Evolutionary conservation across 2,329 filamentous ascomycete species (phyloP).

Genomic region (Fonsecaea multimorphosa): DNA sequence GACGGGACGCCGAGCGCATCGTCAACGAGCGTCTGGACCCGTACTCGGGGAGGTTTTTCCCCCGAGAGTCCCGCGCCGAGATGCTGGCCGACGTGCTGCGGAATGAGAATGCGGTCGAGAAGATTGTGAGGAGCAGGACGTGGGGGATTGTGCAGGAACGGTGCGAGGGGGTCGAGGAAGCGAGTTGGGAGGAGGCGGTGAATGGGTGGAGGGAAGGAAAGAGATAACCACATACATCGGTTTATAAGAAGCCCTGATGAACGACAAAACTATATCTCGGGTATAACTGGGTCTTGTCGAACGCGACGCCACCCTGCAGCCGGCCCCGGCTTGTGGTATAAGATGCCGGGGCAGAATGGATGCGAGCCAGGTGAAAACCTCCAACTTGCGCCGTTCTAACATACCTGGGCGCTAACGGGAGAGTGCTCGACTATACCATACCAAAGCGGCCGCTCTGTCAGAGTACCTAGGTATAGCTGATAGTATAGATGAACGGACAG

Average conservation of each 20-base stretch:
- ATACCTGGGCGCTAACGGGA: too few species aligned
- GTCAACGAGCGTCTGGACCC: slow-evolving; percentile 91
- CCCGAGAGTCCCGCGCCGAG: slow-evolving; percentile 79
- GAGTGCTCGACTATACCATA: too few species aligned
- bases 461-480: too few species aligned
- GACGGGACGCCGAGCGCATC: slow-evolving; percentile 71
- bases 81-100: slow-evolving; percentile 73
- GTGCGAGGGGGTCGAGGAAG: slow-evolving; percentile 65
- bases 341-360: too few species aligned
- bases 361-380: neutral
- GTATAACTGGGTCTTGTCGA: neutral
- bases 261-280: too few species aligned
- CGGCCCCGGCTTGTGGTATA: too few species aligned
- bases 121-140: slow-evolving; percentile 78
- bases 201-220: slow-evolving; percentile 27
- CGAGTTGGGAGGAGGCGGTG: slow-evolving; percentile 26
- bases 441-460: too few species aligned
- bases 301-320: neutral
- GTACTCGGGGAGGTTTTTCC: slow-evolving; percentile 84
- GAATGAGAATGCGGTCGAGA: slow-evolving; percentile 80
- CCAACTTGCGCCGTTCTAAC: neutral
- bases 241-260: neutral
- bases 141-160: slow-evolving; percentile 80
- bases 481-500: too few species aligned
- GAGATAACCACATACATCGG: neutral